Evolutionary conservation across 2,329 filamentous ascomycete genomes (phyloP), one percentile per base, ranked within the genome.

Genomic region (Penicillium brevicompactum): DNA sequence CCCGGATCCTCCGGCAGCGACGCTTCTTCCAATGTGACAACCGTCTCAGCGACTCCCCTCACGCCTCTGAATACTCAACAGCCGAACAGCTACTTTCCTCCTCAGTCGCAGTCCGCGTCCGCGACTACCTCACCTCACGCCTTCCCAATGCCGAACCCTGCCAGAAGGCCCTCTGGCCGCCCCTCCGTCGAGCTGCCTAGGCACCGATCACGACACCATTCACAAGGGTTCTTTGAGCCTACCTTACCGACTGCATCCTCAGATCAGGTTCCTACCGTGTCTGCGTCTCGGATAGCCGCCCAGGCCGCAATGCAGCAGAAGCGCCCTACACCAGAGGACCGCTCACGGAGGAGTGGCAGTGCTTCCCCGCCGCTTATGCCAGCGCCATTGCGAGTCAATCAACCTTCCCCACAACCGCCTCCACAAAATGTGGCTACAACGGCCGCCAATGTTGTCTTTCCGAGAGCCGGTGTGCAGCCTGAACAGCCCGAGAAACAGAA

Each of bases 221-320:
- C 84, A 3, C 85, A 88, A 70, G 86, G 86, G 52, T 88, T 87
- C 73, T 88, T 88, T 65, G 86, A 88, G 69, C 85, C 86, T 14
- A 83, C 82, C 31, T 73, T 88, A 52, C 83, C 85, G 40, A 80
- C 80, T n/a, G 76, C 80, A 5, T 79, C 78, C 40, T 71, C 76
- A 55, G 71, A 79, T 63, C 76, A 73, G 59, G 76, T 77, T 58
- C 67, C 70, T 11, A 75, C 75, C 32, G 77, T 87, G 47, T 81
- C 79, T 42, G 80, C 85, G 4, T 87, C 84, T 48, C 81, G 84
- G 64, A 87, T 88, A 59, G 86, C 86, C 14, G 86, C 86, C 27
- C 85, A 87, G 70, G 80, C 86, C 49, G 85, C 85, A 21, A 87
- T 88, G 81, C 82, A 85, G 63, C 78, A 80, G 57, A 76, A 83